Base-by-base conservation (phyloP, 208 protist genomes). In the Herpetomonas muscarum region DNA sequence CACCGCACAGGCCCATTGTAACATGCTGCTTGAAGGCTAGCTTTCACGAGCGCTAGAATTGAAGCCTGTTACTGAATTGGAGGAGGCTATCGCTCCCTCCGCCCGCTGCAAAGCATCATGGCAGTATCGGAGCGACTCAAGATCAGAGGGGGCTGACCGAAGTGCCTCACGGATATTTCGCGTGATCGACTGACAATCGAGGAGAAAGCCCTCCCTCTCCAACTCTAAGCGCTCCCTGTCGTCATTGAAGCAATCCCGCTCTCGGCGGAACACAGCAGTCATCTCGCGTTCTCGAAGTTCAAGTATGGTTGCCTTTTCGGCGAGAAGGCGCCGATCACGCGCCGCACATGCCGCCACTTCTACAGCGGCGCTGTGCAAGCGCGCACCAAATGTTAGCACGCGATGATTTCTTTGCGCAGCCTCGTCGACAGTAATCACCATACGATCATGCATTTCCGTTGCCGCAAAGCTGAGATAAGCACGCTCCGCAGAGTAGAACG, bases 281-380 rank as follows among this genome's bases (percentile, higher is more conserved):
- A 66, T 2, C 34, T 79, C 72, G 0, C 57, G 56, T 55, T 74
- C 72, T 30, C 44, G 60, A 5, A 79, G 47, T 7, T 46, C 58
- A 3, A 70, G 26, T 19, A 72, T 15, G 5, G 67, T 60, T 42
- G 32, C 58, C 62, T 54, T 12, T 46, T n/a, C n/a, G n/a, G n/a
- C n/a, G n/a, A n/a, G n/a, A n/a, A n/a, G n/a, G n/a, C n/a, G n/a
- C n/a, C n/a, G n/a, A n/a, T n/a, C n/a, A n/a, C n/a, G n/a, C n/a
- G n/a, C n/a, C n/a, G n/a, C n/a, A n/a, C n/a, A n/a, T n/a, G n/a
- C n/a, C n/a, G n/a, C n/a, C n/a, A n/a, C n/a, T n/a, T n/a, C n/a
- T n/a, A n/a, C n/a, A n/a, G n/a, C n/a, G n/a, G n/a, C n/a, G n/a
- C n/a, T n/a, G n/a, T n/a, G n/a, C n/a, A n/a, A n/a, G n/a, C n/a